phyloP scores from a whole-genome alignment of 2,329 filamentous ascomycete genomes.

The Ceratocystis colombiana region DNA sequence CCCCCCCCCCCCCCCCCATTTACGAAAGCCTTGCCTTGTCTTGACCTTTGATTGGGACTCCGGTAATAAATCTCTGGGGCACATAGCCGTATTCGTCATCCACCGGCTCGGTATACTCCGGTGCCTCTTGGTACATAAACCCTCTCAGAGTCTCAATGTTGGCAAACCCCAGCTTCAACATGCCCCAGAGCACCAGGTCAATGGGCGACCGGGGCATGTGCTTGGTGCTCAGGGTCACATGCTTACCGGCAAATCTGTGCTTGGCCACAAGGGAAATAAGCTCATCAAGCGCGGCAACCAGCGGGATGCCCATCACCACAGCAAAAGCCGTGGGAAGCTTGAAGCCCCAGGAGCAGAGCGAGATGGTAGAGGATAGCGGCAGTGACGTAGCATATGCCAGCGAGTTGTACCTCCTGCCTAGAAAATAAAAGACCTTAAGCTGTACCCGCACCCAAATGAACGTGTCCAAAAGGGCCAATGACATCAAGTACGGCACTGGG shows the following conservation, averaged over 20 bases:
- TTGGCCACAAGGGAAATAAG: conserved; percentile 5
- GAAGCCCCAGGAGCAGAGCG: conserved; percentile 13
- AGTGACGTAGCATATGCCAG: conserved; percentile 17
- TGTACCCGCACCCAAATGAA: conserved; percentile 23
- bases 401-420: neutral
- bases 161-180: conserved; percentile 18
- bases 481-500: conserved; percentile 1
- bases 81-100: conserved; percentile 22
- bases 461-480: conserved; percentile 17
- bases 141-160: conserved; percentile 18
- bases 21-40: neutral
- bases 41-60: neutral
- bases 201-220: neutral
- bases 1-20: too few species aligned
- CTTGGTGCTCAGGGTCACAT: neutral
- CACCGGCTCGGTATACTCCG: conserved; percentile 17
- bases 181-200: conserved; percentile 5
- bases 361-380: conserved; percentile 5
- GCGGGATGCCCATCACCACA: neutral
- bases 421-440: neutral
- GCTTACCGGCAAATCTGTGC: neutral
- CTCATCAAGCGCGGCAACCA: conserved; percentile 3
- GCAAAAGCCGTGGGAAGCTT: neutral
- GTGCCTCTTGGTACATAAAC: neutral
- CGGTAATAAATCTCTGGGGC: neutral